Evolutionary conservation across 2,329 filamentous ascomycete genomes (phyloP).

Genomic region (Colletotrichum paranaense): DNA sequence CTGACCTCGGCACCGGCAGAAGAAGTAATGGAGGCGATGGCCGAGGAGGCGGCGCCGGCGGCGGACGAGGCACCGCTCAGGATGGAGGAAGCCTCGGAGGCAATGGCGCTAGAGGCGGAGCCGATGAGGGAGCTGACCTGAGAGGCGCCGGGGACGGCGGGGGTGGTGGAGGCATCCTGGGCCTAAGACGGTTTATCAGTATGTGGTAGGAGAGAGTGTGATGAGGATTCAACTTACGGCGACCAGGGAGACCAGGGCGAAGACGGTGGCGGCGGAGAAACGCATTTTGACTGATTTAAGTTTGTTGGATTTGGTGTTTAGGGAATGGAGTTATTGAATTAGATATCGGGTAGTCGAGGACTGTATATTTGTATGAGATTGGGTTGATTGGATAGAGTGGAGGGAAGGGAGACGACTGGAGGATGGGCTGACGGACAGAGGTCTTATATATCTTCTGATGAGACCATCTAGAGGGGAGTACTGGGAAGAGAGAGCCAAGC

Average conservation of each 20-base stretch:
- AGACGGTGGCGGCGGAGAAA: slow-evolving; percentile 47
- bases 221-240: slow-evolving; percentile 38
- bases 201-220: neutral
- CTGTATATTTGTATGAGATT: neutral
- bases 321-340: neutral
- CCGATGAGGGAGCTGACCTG: slow-evolving; percentile 21
- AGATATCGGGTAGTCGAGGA: neutral
- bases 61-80: slow-evolving; percentile 39
- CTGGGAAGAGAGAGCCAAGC: neutral
- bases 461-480: slow-evolving; percentile 1
- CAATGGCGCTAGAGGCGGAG: neutral
- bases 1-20: slow-evolving; percentile 24
- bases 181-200: slow-evolving; percentile 9
- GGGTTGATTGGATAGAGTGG: slow-evolving; percentile 11
- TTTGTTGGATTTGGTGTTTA: neutral
- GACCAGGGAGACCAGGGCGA: slow-evolving; percentile 48
- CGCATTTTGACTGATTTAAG: slow-evolving; percentile 52
- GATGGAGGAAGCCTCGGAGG: slow-evolving; percentile 17
- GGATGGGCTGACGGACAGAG: slow-evolving; percentile 3
- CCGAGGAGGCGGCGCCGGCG: slow-evolving; percentile 40
- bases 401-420: neutral
- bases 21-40: slow-evolving; percentile 36
- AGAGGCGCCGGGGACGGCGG: slow-evolving; percentile 34
- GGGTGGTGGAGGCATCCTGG: slow-evolving; percentile 37
- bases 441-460: slow-evolving; percentile 32